Evolutionary conservation across 2,329 filamentous ascomycete species (phyloP), one percentile per base, ranked within the genome.

Genomic region (Colletotrichum costaricense): DNA sequence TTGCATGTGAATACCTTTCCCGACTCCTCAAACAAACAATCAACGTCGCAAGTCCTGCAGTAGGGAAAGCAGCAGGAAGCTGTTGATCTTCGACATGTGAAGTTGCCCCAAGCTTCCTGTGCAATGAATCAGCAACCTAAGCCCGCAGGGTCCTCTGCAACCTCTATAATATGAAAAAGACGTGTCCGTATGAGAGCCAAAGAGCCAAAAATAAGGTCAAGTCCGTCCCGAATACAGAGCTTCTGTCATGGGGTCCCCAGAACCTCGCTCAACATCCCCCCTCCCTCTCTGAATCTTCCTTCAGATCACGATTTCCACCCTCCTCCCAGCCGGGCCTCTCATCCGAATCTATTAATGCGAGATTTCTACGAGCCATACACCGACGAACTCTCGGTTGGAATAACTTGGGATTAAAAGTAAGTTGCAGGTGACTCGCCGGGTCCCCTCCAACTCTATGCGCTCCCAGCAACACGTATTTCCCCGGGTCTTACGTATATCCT

Each of bases 261-360:
- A 35, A 52, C 14, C n/a, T 30, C 9, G 56, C 42, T 28, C 35
- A 14, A 28, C 12, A 22, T 30, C 7, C 46, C 42, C 35, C 38
- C n/a, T 42, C n/a, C 28, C 3, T 14, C 62, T n/a, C 38, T 42
- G 5, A 42, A 16, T 42, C 38, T 64, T n/a, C 22, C 42, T 49
- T 11, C 62, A 64, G 19, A 54, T 19, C 19, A n/a, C 22, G 19
- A 24, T 49, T 52, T 11, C n/a, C n/a, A 56, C n/a, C 42, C 62
- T 55, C 22, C 33, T 22, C 22, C 65, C 58, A 55, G 69, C 60
- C 66, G n/a, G 68, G 63, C 57, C n/a, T 38, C 46, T 72, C 69
- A 38, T 71, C 68, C 68, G 55, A 71, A 59, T 28, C 24, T 14
- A n/a, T 19, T 24, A 14, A 35, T 58, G 56, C 68, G 26, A 66